These are phyloP conservation scores for Testicularia cyperi DNA, from an alignment of 1,284 basidiomycete species.

Conservation along the genomic window DNA sequence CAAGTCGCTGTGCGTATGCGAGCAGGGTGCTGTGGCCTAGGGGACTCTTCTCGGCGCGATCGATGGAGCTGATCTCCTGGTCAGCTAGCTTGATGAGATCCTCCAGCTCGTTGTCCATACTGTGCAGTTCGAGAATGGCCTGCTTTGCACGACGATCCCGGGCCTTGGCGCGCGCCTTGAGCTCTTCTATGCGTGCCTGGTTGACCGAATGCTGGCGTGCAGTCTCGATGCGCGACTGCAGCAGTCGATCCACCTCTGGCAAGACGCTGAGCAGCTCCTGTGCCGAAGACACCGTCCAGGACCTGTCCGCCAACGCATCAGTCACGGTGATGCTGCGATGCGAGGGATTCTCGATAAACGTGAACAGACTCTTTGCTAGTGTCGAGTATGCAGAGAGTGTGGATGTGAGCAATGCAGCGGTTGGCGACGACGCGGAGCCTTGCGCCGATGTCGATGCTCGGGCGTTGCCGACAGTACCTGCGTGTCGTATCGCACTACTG, in stretches of 20 bases:
- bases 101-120: slow-evolving; percentile 32
- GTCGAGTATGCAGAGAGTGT: slow-evolving; percentile 30
- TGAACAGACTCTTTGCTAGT: slow-evolving; percentile 29
- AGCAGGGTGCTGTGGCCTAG: slow-evolving; percentile 24
- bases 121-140: slow-evolving; percentile 26
- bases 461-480: too few species aligned
- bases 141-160: slow-evolving; percentile 24
- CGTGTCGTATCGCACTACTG: too few species aligned
- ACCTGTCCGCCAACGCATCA: slow-evolving; percentile 8
- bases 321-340: neutral
- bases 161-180: slow-evolving; percentile 17
- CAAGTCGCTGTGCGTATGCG: slow-evolving; percentile 40
- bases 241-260: slow-evolving; percentile 13
- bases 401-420: slow-evolving; percentile 25
- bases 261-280: slow-evolving; percentile 11
- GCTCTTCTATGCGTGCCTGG: slow-evolving; percentile 18
- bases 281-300: slow-evolving; percentile 8
- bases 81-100: slow-evolving; percentile 23
- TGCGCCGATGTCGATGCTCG: slow-evolving; percentile 3
- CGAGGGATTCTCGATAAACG: slow-evolving; percentile 22
- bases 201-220: slow-evolving; percentile 36
- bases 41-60: slow-evolving; percentile 29
- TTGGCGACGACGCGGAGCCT: too few species aligned
- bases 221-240: slow-evolving; percentile 12
- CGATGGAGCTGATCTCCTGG: slow-evolving; percentile 21